phyloP scores from a whole-genome alignment of 495 filamentous ascomycete genomes.

The Aspergillus steynii region DNA sequence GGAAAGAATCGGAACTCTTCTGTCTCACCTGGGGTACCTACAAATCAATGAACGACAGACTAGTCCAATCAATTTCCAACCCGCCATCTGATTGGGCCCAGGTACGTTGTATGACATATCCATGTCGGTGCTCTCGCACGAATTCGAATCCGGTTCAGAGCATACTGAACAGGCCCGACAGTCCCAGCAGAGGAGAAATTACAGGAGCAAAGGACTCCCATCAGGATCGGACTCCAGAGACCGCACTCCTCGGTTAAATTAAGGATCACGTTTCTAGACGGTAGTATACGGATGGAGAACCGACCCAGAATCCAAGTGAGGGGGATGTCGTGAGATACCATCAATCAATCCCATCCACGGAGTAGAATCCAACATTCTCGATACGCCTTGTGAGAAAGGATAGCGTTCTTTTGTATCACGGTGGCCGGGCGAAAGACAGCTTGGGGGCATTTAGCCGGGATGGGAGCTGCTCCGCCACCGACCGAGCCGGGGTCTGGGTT shows the following conservation, averaged over 20 bases:
- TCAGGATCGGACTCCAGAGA: not conserved
- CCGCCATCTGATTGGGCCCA: too few relatives aligned
- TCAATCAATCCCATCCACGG: too few relatives aligned
- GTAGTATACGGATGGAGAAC: not conserved
- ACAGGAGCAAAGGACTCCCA: not conserved
- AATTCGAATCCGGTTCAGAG: not conserved
- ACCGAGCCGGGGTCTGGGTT: not conserved
- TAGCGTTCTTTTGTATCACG: not conserved
- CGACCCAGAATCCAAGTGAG: not conserved
- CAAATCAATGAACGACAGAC: too few relatives aligned
- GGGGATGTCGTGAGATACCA: not conserved
- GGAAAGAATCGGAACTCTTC: too few relatives aligned
- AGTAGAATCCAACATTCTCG: not conserved
- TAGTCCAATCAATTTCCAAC: too few relatives aligned
- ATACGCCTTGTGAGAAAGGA: not conserved
- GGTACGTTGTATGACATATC: too few relatives aligned
- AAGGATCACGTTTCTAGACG: not conserved
- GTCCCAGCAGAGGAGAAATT: not conserved
- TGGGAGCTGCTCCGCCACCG: not conserved
- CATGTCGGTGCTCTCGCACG: too few relatives aligned
- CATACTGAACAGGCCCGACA: not conserved
- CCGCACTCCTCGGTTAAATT: not conserved
- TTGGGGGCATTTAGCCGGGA: not conserved
- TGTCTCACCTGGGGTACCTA: too few relatives aligned
- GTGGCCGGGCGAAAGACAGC: not conserved